Evolutionary conservation across 257 asterid species (phyloP).

Genomic region (Nicotiana attenuata): DNA sequence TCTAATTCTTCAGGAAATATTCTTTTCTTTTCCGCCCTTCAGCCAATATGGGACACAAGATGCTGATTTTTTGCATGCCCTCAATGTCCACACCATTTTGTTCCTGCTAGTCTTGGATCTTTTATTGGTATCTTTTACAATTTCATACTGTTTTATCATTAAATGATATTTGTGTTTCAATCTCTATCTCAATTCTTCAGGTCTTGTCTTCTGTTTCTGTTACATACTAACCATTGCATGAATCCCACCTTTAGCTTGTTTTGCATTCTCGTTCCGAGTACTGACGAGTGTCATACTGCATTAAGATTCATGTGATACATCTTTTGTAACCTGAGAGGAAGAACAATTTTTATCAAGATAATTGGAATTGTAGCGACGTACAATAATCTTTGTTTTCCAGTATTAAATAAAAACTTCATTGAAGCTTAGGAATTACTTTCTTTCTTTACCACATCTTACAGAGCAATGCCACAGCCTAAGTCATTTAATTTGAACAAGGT

Average conservation of each 20-base stretch:
- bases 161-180: not conserved
- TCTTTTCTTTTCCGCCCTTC: not conserved
- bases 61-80: conserved; percentile 1
- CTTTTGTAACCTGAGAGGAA: not conserved
- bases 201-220: not conserved
- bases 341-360: not conserved
- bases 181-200: not conserved
- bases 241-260: not conserved
- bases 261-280: not conserved
- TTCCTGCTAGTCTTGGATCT: not conserved
- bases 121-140: not conserved
- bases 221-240: not conserved
- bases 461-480: not conserved
- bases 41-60: not conserved
- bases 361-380: not conserved
- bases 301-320: not conserved
- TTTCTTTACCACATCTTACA: not conserved
- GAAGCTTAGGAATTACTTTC: not conserved
- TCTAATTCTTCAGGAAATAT: conserved; percentile 2
- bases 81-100: conserved; percentile 12
- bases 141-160: not conserved
- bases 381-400: not conserved
- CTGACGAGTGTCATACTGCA: not conserved
- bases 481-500: not conserved
- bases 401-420: not conserved